phyloP scores from a whole-genome alignment of 352 stramenopile genomes.

The Globisporangium iwayamae region DNA sequence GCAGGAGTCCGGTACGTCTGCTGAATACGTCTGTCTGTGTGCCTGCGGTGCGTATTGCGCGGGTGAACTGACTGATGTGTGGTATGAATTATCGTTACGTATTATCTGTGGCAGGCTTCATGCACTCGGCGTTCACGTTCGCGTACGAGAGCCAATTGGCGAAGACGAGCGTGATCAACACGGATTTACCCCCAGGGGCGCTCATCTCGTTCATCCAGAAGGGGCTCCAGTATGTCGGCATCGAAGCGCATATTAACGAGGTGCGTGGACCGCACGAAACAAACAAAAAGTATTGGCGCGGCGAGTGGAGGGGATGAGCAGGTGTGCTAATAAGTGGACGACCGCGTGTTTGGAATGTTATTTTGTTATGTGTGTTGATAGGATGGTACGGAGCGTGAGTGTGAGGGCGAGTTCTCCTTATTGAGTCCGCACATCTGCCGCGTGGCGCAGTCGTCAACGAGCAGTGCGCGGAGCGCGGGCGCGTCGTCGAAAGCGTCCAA shows the following conservation, averaged over 20 bases:
- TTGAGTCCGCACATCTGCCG: conserved; percentile 91
- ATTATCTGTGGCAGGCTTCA: conserved; percentile 68
- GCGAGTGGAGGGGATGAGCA: conserved; percentile 8
- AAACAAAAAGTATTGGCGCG: not conserved
- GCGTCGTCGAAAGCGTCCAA: conserved; percentile 51
- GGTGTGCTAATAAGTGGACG: not conserved
- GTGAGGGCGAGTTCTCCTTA: conserved; percentile 88
- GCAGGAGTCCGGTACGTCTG: conserved; percentile 89
- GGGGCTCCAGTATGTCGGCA: conserved; percentile 93
- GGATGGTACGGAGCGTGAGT: conserved; percentile 85
- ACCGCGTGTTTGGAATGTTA: not conserved
- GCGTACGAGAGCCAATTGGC: conserved; percentile 96
- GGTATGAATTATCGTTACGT: not conserved
- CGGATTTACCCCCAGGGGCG: conserved; percentile 93
- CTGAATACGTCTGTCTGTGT: not conserved
- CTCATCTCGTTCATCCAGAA: conserved; percentile 99
- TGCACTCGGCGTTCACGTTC: conserved; percentile 98
- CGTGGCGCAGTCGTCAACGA: conserved; percentile 74
- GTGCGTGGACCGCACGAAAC: conserved; percentile 19
- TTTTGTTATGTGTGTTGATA: conserved; percentile 15
- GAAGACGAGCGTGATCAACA: conserved; percentile 91
- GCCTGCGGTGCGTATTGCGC: not conserved
- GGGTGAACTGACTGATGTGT: not conserved
- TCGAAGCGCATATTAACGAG: conserved; percentile 89
- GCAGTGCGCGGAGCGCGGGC: conserved; percentile 44